A percentile compares a stretch with the other conserved stretches of the same genome.
These are phyloP conservation scores for Salinomyces thailandicus DNA, from an alignment of 2,329 filamentous ascomycete species.

Conservation along the genomic window DNA sequence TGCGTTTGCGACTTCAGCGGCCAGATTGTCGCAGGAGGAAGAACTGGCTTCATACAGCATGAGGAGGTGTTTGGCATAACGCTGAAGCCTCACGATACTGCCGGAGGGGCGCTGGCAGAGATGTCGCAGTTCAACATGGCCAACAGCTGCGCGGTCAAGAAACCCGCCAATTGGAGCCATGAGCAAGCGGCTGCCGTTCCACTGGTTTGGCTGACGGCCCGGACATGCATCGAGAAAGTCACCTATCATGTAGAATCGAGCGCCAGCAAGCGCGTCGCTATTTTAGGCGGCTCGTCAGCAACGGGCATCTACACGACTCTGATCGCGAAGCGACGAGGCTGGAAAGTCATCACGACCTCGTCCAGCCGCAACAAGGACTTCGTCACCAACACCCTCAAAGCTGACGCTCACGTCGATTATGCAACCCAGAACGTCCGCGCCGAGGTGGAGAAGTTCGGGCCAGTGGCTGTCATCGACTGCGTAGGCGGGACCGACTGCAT, in stretches of 20 bases:
- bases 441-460: slow-evolving; percentile 41
- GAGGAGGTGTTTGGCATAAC: slow-evolving; percentile 27
- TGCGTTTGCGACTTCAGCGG: slow-evolving; percentile 25
- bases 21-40: slow-evolving; percentile 16
- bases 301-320: slow-evolving; percentile 26
- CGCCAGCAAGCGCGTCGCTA: slow-evolving; percentile 19
- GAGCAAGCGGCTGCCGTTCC: slow-evolving; percentile 23
- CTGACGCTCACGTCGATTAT: slow-evolving; percentile 56
- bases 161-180: slow-evolving; percentile 21
- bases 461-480: slow-evolving; percentile 49
- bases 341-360: slow-evolving; percentile 39
- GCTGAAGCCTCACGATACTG: slow-evolving; percentile 16
- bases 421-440: slow-evolving; percentile 39
- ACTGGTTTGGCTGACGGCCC: slow-evolving; percentile 26
- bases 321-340: slow-evolving; percentile 23
- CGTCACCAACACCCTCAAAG: slow-evolving; percentile 45
- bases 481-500: slow-evolving; percentile 37
- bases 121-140: slow-evolving; percentile 20
- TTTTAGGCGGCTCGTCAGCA: slow-evolving; percentile 23
- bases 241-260: slow-evolving; percentile 16
- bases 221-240: slow-evolving; percentile 21
- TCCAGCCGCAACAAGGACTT: slow-evolving; percentile 49
- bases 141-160: slow-evolving; percentile 17
- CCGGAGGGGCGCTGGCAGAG: slow-evolving; percentile 20
- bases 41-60: slow-evolving; percentile 17